Base-by-base conservation (phyloP, 2,329 filamentous ascomycete genomes). In the Calonectria naviculata region DNA sequence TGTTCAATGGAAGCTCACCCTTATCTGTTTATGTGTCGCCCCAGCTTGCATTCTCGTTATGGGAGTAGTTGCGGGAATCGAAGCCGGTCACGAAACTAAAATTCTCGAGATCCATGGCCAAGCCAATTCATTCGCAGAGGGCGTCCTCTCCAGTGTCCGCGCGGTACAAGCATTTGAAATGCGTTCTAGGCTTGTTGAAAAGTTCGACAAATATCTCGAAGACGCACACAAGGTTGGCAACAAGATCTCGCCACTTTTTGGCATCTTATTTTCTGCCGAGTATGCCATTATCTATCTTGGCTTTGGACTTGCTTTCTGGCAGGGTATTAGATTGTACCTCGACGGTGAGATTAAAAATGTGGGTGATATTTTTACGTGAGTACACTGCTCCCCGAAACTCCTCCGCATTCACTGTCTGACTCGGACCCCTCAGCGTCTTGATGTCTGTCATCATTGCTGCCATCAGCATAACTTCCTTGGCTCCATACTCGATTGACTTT, bases 231-330 rank as follows among this genome's bases (percentile, higher is more conserved):
- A 60, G 0, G 74, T 82, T 12, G 84, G 84, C 8, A 78, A 79
- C 10, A 85, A 83, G 71, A 84, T 84, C 49, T 83, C 81, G 1
- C 76, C 81, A 1, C 75, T 84, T 3, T 81, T 81, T 54, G 84
- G 82, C 7, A 71, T 84, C 15, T 74, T 86, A 64, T 85, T 85
- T 72, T 82, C 81, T 2, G 75, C 73, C 4, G 81, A 85, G 71
- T 86, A 84, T 64, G 81, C 80, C 56, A 80, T 85, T 67, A 83
- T 86, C 54, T 86, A 85, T 44, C 76, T 82, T 1, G 84, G 84
- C 12, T 85, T 84, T 54, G 84, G 81, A 2, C 79, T 87, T 7
- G 83, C 83, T 9, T 87, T 87, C 64, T 87, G 85, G 85, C 85
- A 86, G 67, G 85, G 85, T 10, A 75, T 85, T 41, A 78, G 76